Percentiles rank a stretch among this genome's conserved stretches.
These are phyloP conservation scores for Rhypophila decipiens DNA, from an alignment of 495 filamentous ascomycete species.

Conservation along the genomic window DNA sequence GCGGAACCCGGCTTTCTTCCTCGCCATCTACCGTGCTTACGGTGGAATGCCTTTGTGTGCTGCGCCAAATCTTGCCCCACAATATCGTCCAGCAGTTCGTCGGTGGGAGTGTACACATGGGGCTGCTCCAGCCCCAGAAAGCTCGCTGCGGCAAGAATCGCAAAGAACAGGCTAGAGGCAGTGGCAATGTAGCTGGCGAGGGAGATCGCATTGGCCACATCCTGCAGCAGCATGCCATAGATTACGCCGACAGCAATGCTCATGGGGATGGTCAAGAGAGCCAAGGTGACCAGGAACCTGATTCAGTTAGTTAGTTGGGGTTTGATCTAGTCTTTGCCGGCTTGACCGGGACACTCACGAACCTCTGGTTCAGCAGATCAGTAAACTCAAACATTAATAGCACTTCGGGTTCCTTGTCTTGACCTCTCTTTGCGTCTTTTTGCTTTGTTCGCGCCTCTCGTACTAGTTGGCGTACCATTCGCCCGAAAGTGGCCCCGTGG, in stretches of 20 bases:
- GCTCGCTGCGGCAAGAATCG: slow-evolving; percentile 1
- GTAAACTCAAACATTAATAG: slow-evolving; percentile 4
- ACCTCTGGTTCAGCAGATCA: not conserved
- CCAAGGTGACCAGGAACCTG: slow-evolving; percentile 3
- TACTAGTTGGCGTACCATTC: not conserved
- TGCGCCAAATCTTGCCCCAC: not conserved
- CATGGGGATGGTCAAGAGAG: not conserved
- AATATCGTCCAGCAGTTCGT: slow-evolving; percentile 3
- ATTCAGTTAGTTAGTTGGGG: not conserved
- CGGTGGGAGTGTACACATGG: slow-evolving; percentile 1
- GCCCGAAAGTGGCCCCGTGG: not conserved
- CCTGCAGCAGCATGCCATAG: not conserved
- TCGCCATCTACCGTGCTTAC: not conserved
- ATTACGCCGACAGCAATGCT: not conserved
- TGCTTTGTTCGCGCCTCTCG: too few species aligned
- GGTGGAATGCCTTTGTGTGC: not conserved
- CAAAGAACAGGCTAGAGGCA: slow-evolving; percentile 1
- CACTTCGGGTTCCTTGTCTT: not conserved
- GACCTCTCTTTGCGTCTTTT: not conserved
- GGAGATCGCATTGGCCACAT: not conserved
- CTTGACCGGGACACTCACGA: not conserved
- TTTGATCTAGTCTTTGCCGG: not conserved
- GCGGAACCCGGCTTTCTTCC: not conserved
- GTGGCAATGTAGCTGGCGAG: slow-evolving; percentile 4
- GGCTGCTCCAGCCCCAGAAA: slow-evolving; percentile 1